Conservation (phyloP, 129 eudicot species). For the Rutidosis leptorrhynchoides region DNA sequence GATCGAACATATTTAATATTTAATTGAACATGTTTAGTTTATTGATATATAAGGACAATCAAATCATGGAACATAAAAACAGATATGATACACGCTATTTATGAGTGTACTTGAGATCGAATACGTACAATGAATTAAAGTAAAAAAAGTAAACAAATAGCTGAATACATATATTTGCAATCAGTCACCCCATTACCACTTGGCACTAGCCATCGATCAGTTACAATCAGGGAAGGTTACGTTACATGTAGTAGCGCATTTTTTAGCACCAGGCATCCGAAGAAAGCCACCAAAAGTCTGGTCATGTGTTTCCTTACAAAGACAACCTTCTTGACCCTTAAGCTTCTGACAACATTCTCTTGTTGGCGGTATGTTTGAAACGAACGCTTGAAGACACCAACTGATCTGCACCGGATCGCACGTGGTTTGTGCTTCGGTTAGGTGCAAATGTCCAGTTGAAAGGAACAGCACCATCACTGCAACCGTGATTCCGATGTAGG, state of each 20-base stretch:
- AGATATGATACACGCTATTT: too few species aligned
- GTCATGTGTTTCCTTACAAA: conserved; percentile 8
- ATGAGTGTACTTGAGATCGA: not conserved
- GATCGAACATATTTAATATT: too few species aligned
- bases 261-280: conserved; percentile 18
- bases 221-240: conserved; percentile 23
- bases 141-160: not conserved
- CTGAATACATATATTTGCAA: not conserved
- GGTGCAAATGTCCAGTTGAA: not conserved
- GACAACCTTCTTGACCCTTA: conserved; percentile 25
- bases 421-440: not conserved
- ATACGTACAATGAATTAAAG: not conserved
- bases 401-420: conserved; percentile 26
- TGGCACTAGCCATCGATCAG: not conserved
- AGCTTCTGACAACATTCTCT: conserved; percentile 18
- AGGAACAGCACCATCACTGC: conserved; percentile 18
- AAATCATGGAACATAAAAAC: too few species aligned
- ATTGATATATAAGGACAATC: too few species aligned
- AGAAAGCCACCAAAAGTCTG: conserved; percentile 11
- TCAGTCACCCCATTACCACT: not conserved
- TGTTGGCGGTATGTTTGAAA: conserved; percentile 1
- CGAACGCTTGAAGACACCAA: conserved; percentile 23
- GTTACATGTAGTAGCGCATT: not conserved
- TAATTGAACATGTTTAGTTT: too few species aligned
- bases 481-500: not conserved